Evolutionary conservation across 2,329 filamentous ascomycete genomes (phyloP), one percentile per base, ranked within the genome.

Genomic region (Fusarium succisae): DNA sequence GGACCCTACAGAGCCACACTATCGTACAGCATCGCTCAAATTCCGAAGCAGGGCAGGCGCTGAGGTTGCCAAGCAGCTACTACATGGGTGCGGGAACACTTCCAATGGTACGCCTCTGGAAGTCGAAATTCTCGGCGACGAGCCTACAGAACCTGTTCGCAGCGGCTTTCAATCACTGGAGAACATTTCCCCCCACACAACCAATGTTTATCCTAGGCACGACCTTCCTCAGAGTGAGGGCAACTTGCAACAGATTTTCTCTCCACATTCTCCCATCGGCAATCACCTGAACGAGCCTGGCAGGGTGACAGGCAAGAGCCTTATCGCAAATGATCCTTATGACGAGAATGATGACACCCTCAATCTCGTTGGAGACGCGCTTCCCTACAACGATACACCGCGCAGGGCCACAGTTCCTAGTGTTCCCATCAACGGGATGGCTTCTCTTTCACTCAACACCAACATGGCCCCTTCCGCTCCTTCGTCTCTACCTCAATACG

Each of bases 351-450:
- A 94, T 56, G 93, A 94, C 79, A 93, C 92, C 5, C 90, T 87
- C 39, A 88, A 91, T 75, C 85, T 95, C n/a, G 47, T 85, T 94
- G 51, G 92, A 66, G 91, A 94, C 62, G 90, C 92, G 0, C 87
- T 93, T 48, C 91, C 89, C 14, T 94, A n/a, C 51, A 11, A 41
- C 28, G 94, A 78, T 39, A 74, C 77, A 28, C 86, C 88, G 75
- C 67, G 94, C 61, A 90, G 91, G 73, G 89, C 91, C 44, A 95
- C 92, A 3, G 93, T 91, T 61, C 91, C 93, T 32, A 91, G 93
- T 68, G 85, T 95, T 44, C 92, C 93, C 13, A 88, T 93, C 32
- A 85, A 87, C 70, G 91, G 90, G 39, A 92, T 97, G 84, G 87
- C 87, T 41, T 89, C 86, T 54, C 84, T 98, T 60, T 93, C 93